Conservation (phyloP, 768 basidiomycete species). For the Boletus sp. region DNA sequence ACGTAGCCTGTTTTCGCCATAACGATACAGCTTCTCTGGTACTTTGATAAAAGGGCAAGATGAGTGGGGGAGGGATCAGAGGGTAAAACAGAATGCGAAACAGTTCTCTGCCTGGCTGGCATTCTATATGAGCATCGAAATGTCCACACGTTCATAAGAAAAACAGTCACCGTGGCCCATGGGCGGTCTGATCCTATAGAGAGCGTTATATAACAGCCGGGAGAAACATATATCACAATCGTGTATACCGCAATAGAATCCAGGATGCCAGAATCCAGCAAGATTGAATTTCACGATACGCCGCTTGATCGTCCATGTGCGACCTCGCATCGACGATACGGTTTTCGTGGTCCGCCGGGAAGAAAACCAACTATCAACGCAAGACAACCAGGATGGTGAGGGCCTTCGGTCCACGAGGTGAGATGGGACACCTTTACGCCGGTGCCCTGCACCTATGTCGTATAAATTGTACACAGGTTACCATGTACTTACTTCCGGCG, state of each 20-base stretch:
- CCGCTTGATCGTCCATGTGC: not conserved
- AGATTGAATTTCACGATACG: not conserved
- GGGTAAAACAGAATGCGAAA: not conserved
- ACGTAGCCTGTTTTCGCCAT: slow-evolving; percentile 2
- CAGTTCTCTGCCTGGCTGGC: not conserved
- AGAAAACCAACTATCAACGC: not conserved
- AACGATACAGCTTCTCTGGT: not conserved
- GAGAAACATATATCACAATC: not conserved
- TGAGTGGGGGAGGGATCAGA: not conserved
- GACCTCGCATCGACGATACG: not conserved
- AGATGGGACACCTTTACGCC: not conserved
- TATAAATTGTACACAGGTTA: not conserved
- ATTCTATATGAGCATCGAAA: not conserved
- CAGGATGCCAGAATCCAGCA: not conserved
- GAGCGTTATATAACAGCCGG: not conserved
- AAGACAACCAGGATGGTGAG: not conserved
- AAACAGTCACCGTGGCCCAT: not conserved
- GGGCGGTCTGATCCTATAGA: not conserved
- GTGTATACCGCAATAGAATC: not conserved
- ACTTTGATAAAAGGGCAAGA: not conserved
- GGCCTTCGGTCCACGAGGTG: not conserved
- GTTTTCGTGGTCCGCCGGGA: not conserved
- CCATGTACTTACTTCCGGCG: not conserved
- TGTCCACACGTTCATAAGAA: slow-evolving; percentile 5
- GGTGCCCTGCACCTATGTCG: not conserved